Base-by-base conservation (phyloP, 129 eudicot species). In the Logfia minima region DNA sequence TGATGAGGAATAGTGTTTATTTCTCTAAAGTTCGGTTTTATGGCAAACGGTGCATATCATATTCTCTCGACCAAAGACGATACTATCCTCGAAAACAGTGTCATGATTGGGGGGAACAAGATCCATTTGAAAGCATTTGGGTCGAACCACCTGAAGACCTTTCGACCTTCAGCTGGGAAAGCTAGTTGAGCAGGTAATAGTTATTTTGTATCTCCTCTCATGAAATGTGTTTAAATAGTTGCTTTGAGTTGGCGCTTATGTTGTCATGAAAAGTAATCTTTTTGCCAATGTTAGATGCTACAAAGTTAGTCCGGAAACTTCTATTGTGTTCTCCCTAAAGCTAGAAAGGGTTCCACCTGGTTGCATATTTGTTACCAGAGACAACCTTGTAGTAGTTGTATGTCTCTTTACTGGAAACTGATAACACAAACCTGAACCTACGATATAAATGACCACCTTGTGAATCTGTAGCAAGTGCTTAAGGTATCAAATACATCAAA, bases 91-190 rank as follows among this genome's bases (percentile, higher is more conserved):
- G 92, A 18, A 92, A 90, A 80, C 90, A 92, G 89, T 85, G 87
- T 55, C 92, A 92, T 82, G 98, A 92, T 48, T 92, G 98, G 98
- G 96, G 98, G 23, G 96, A 92, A 77, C 93, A 88, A 78, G 90
- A 92, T 67, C 96, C 98, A 16, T 92, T 90, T 67, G 96, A 90
- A 78, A 87, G 92, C 82, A 85, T 92, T 69, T 92, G 98, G 98
- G 84, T 92, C 10, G 98, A 92, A 70, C 93, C 98, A 39, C 96
- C 98, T 26, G 87, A 83, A 75, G 98, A 88, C 76, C 77, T 81
- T 8, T 86, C 92, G 48, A 59, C 62, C 61, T 90, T 88, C 83
- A 78, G 14, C 43, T 87, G 80, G 82, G 83, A 78, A 71, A 59
- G 68, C 51, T 77, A 83, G 75, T 53, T 26, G 67, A 72, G 37